These are phyloP conservation scores for Aspergillus diversus DNA, from an alignment of 495 filamentous ascomycete species.

Conservation along the genomic window DNA sequence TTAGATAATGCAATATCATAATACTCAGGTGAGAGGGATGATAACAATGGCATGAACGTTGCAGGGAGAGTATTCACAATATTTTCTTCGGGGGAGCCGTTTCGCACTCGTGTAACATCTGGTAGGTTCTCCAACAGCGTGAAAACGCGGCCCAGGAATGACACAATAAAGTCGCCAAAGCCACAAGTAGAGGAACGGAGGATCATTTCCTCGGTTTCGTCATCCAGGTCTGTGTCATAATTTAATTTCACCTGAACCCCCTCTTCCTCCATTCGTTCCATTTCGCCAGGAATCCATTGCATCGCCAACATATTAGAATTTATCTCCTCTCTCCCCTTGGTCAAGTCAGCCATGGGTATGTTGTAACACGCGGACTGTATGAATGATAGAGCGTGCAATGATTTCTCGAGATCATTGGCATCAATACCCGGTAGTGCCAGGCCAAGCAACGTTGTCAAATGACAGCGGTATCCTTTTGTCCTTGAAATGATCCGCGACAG, in stretches of 20 bases:
- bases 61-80: conserved; percentile 95
- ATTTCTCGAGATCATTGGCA: conserved; percentile 97
- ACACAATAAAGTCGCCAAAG: conserved; percentile 87
- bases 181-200: conserved; percentile 94
- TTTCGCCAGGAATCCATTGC: conserved; percentile 91
- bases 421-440: conserved; percentile 94
- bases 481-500: conserved; percentile 86
- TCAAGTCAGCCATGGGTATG: conserved; percentile 86
- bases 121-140: conserved; percentile 94
- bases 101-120: conserved; percentile 81
- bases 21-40: conserved; percentile 87
- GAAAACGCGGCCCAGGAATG: conserved; percentile 92
- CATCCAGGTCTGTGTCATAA: conserved; percentile 79
- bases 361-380: conserved; percentile 95
- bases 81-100: conserved; percentile 92
- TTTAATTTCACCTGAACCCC: conserved; percentile 82
- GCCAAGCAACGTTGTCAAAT: conserved; percentile 89
- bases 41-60: conserved; percentile 86
- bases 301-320: conserved; percentile 79
- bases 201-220: conserved; percentile 86
- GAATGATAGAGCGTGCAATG: conserved; percentile 88
- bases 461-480: conserved; percentile 91
- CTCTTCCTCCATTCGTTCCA: conserved; percentile 89
- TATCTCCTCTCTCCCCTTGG: conserved; percentile 67
- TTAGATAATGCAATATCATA: conserved; percentile 92